phyloP scores from a whole-genome alignment of 805 yeast species.

The Cyberlindnera xylosilytica region DNA sequence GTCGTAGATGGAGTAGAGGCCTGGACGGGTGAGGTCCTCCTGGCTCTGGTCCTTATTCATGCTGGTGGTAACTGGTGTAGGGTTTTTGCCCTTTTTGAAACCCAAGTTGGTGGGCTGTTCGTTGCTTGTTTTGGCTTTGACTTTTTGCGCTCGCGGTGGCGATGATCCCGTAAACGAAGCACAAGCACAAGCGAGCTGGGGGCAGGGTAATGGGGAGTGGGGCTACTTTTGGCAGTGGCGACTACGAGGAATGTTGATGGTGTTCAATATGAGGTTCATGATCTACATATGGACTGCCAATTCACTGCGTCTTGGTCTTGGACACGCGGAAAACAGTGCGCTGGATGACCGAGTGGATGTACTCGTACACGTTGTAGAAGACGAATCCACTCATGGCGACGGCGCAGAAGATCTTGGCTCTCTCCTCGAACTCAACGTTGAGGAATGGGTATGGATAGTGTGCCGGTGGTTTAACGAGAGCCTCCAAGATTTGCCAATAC shows the following conservation, averaged over 20 bases:
- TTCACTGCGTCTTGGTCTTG: slow-evolving; percentile 7
- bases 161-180: not conserved
- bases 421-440: slow-evolving; percentile 44
- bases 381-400: slow-evolving; percentile 40
- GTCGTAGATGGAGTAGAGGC: slow-evolving; percentile 17
- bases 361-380: slow-evolving; percentile 30
- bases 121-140: too few relatives aligned
- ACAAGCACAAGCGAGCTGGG: too few relatives aligned
- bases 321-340: slow-evolving; percentile 3
- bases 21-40: slow-evolving; percentile 16
- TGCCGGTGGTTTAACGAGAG: slow-evolving; percentile 45
- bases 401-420: slow-evolving; percentile 45
- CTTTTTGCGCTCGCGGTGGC: not conserved
- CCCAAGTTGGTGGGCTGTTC: not conserved
- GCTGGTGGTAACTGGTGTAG: not conserved
- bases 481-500: slow-evolving; percentile 54
- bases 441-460: slow-evolving; percentile 68
- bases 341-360: slow-evolving; percentile 22
- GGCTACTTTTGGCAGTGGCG: too few relatives aligned
- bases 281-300: too few relatives aligned
- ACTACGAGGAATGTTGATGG: too few relatives aligned
- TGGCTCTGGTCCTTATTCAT: slow-evolving; percentile 6
- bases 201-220: too few relatives aligned
- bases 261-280: too few relatives aligned
- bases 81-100: not conserved